Evolutionary conservation across 805 yeast species (phyloP), one percentile per base, ranked within the genome.

Genomic region (Naumovozyma dairenensis): DNA sequence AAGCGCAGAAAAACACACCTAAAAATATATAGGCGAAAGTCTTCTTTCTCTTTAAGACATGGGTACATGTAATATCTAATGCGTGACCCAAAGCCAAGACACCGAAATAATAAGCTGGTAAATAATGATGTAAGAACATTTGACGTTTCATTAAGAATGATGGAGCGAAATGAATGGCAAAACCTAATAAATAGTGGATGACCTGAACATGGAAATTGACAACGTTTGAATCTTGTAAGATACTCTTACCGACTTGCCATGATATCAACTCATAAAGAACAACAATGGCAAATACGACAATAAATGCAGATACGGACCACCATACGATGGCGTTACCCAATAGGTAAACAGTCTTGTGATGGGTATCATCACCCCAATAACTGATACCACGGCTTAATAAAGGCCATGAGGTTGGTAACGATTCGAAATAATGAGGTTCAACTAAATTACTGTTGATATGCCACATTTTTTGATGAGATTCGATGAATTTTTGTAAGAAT

Each of bases 51-150:
- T 57, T 54, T 40, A 65, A 58, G 21, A 66, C 48, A 46, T 67
- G 71, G 14, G 59, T 48, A n/a, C 63, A 68, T 21, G 71, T 43
- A 35, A 74, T 58, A 43, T 78, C 82, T 31, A 77, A 60, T 35
- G 69, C 63, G 41, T 80, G 87, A n/a, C 81, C 82, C 33, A 84
- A 63, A 2, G 80, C 83, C 43, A 84, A 66, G 34, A 83, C 66
- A 30, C 85, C 92, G 60, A 92, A 92, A 63, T 85, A 92, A 34
- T 84, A 71, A 2, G 97, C 84, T 36, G 96, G 96, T 45, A 92
- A 63, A 59, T 89, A 89, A 60, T 87, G 97, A 59, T 87, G 97
- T 55, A 87, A 66, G 65, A 89, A 87, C 60, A 87, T 61, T 63
- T 87, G 96, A 63, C 97, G 77, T 16, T 77, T 86, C 97, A 87